Base-by-base conservation (phyloP, 495 filamentous ascomycete species). In the Alectoria sarmentosa region DNA sequence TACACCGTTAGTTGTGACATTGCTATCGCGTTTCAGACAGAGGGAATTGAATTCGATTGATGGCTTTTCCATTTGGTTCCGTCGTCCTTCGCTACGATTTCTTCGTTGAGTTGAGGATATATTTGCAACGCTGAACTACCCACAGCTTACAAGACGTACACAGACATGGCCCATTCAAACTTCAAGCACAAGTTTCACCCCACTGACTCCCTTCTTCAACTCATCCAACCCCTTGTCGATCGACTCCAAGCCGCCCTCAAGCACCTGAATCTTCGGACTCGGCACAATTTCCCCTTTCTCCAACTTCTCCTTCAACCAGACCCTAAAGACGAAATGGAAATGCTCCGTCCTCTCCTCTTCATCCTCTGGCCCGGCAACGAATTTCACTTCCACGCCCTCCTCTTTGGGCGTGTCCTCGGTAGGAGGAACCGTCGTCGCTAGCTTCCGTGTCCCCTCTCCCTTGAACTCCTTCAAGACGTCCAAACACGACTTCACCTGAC, bases 131-230 rank as follows among this genome's bases (percentile, higher is more conserved):
- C 41, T 42, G 10, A 6, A 52, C 48, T 4, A 30, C 9, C 9
- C 26, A 23, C 4, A 52, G 26, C 23, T 0, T 13, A 4, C 46
- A 26, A 13, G 4, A 8, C 14, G 10, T 49, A 8, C 23, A 2
- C 23, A 26, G 9, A 3, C 1, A n/a, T 36, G 21, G 14, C 34
- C 38, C 64, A 44, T 44, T 68, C 59, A 68, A 72, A 80, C 48
- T 66, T 78, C 76, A 68, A 80, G 3, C 63, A 81, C 73, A 69
- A 82, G 71, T 72, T 80, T 82, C 49, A 62, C 69, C 65, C 80
- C 79, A 63, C 79, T 83, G 14, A 83, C 80, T 11, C 81, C 79
- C 32, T 32, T 66, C 32, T 62, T 70, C 56, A 82, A 49, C 28
- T 58, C 59, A 61, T 82, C 78, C 64, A 82, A 73, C 30, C 71